Percentiles rank a stretch among this genome's conserved stretches.
Conservation (phyloP, 192 early-diverging fungal genomes). For the Tieghemiomyces parasiticus region DNA sequence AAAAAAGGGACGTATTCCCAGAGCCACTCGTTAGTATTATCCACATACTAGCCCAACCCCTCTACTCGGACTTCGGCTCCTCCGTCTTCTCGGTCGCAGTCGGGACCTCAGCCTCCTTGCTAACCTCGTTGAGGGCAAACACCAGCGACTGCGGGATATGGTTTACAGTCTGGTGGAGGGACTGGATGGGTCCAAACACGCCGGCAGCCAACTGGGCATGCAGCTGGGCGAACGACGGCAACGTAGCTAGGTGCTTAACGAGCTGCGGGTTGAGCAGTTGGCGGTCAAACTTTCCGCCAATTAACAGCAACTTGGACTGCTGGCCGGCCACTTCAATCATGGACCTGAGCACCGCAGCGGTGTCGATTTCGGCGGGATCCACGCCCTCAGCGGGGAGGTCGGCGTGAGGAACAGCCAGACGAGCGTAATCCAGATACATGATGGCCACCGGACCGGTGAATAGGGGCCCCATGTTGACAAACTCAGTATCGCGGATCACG, state of each 20-base stretch:
- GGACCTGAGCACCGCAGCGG: slow-evolving; percentile 13
- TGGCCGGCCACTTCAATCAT: slow-evolving; percentile 15
- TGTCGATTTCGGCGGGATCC: slow-evolving; percentile 9
- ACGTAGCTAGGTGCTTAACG: slow-evolving; percentile 19
- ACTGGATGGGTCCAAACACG: slow-evolving; percentile 11
- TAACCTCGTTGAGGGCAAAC: not conserved
- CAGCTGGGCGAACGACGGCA: slow-evolving; percentile 22
- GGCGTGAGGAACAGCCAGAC: not conserved
- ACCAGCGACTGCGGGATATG: slow-evolving; percentile 10
- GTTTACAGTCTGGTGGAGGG: slow-evolving; percentile 5
- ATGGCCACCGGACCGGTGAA: slow-evolving; percentile 28
- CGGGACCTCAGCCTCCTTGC: no score
- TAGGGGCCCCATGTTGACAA: slow-evolving; percentile 18
- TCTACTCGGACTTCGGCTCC: no score
- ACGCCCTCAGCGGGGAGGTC: not conserved
- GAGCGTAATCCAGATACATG: slow-evolving; percentile 16
- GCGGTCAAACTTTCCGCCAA: slow-evolving; percentile 24
- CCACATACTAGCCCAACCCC: no score
- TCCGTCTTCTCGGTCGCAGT: no score
- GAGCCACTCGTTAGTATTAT: no score
- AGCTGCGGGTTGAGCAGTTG: slow-evolving; percentile 22
- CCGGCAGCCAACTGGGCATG: slow-evolving; percentile 26
- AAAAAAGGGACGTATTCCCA: no score
- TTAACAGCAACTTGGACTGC: slow-evolving; percentile 22
- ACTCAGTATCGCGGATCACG: slow-evolving; percentile 24